Base-by-base conservation (phyloP, 2,329 filamentous ascomycete genomes). In the Penicillium sp. region DNA sequence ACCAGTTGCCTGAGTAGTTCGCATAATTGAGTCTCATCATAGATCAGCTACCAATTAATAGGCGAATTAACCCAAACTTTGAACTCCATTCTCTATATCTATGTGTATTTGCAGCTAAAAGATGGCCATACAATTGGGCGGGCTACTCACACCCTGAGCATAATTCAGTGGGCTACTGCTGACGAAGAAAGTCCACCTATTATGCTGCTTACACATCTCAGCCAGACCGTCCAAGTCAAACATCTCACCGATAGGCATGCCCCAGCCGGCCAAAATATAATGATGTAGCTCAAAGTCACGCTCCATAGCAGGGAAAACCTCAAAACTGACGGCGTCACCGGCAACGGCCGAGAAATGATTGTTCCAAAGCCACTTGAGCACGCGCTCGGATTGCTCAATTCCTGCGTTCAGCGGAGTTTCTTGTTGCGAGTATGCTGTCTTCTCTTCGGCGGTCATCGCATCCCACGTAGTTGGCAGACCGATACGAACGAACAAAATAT, bases 311-410 rank as follows among this genome's bases (percentile, higher is more conserved):
- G 77, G 76, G 62, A 77, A 80, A 3, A 78, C 78, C 64, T 85
- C 83, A 61, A 83, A 81, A 7, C 76, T 78, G n/a, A 83, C 79
- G 40, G 79, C 78, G 57, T 87, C 84, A 1, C 83, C 82, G 0
- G 80, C 83, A 1, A 85, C 78, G 1, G 83, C 83, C 0, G 81
- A 73, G 65, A 86, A 85, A 47, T 79, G 75, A 55, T 79, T 74
- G 54, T 85, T 79, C 82, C 83, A 86, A 20, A 86, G 70, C 76
- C 83, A 87, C 14, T 77, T 72, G 7, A 84, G 71, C 11, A 79
- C 69, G 3, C 68, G 69, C 62, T 73, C 71, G 18, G 68, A 72
- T 60, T 73, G 71, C 61, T 73, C 71, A 18, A 73, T 65, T 0
- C 71, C 71, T 6, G 69, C 67, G 60, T 73, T 71, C 38, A 69